phyloP scores from a whole-genome alignment of 768 basidiomycete species.

The Mycena metata region DNA sequence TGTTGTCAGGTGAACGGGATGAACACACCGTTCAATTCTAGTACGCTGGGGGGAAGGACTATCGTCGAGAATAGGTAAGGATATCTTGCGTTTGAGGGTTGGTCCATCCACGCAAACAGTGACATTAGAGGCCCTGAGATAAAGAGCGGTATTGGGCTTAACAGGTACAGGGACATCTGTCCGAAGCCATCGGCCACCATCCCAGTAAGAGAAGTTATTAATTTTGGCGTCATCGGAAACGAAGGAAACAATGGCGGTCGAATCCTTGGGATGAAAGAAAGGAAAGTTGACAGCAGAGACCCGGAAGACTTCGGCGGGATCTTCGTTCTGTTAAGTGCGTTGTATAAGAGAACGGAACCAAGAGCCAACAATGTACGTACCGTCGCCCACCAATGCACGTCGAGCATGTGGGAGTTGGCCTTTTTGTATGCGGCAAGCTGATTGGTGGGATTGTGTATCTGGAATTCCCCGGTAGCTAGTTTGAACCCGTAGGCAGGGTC shows the following conservation, averaged over 20 bases:
- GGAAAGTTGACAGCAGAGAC: not conserved
- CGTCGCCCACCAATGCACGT: slow-evolving; percentile 1
- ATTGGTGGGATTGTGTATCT: too few species aligned
- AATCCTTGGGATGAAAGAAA: slow-evolving; percentile 14
- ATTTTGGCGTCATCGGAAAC: not conserved
- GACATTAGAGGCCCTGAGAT: not conserved
- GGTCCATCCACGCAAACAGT: not conserved
- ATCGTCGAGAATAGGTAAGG: too few species aligned
- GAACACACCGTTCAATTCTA: too few species aligned
- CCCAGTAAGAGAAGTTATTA: not conserved
- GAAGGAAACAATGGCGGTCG: not conserved
- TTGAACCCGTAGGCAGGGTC: too few species aligned
- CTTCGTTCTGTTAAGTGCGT: not conserved
- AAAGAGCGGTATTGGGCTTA: not conserved
- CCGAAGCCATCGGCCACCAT: not conserved
- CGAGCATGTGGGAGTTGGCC: not conserved
- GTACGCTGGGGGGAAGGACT: too few species aligned
- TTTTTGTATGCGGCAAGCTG: too few species aligned
- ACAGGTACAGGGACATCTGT: not conserved
- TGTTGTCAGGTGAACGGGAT: too few species aligned
- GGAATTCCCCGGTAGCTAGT: too few species aligned
- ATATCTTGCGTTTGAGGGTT: not conserved
- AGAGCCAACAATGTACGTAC: not conserved
- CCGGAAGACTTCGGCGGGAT: not conserved
- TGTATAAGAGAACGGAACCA: too few species aligned